phyloP scores from a whole-genome alignment of 2,329 filamentous ascomycete genomes.

The Xylariaceae sp. region DNA sequence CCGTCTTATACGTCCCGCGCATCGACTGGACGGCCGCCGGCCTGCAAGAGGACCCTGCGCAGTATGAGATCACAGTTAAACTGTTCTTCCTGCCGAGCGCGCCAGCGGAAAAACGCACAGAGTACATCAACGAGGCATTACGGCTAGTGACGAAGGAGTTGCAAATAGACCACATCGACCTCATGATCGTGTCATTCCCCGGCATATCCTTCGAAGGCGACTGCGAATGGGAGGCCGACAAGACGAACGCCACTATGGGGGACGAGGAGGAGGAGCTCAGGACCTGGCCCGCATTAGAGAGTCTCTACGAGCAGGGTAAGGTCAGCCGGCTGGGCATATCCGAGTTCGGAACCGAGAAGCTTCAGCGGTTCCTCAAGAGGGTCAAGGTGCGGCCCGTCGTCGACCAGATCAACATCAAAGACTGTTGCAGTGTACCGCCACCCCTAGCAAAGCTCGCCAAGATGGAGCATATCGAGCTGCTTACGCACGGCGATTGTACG shows the following conservation, averaged over 20 bases:
- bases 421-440: constrained; percentile 94
- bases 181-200: constrained; percentile 89
- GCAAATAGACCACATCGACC: constrained; percentile 67
- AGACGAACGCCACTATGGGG: constrained; percentile 54
- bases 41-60: constrained; percentile 70
- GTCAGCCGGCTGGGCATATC: constrained; percentile 76
- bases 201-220: constrained; percentile 91
- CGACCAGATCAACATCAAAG: constrained; percentile 91
- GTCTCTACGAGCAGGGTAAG: constrained; percentile 62
- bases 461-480: constrained; percentile 72
- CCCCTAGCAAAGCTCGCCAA: constrained; percentile 81
- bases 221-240: constrained; percentile 71
- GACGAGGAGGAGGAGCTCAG: constrained; percentile 61
- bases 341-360: constrained; percentile 82
- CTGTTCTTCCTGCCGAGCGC: constrained; percentile 82
- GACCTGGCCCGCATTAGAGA: constrained; percentile 69
- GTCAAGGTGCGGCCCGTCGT: constrained; percentile 71
- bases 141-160: constrained; percentile 75
- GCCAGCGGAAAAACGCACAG: constrained; percentile 56
- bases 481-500: constrained; percentile 91
- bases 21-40: constrained; percentile 67
- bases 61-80: constrained; percentile 95
- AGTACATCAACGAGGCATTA: constrained; percentile 72
- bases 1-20: constrained; percentile 68
- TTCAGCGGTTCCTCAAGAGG: constrained; percentile 68